A percentile compares a stretch with the other conserved stretches of the same genome.
phyloP scores from a whole-genome alignment of 371 early-diverging fungal species.

The Haplosporangium sp. region DNA sequence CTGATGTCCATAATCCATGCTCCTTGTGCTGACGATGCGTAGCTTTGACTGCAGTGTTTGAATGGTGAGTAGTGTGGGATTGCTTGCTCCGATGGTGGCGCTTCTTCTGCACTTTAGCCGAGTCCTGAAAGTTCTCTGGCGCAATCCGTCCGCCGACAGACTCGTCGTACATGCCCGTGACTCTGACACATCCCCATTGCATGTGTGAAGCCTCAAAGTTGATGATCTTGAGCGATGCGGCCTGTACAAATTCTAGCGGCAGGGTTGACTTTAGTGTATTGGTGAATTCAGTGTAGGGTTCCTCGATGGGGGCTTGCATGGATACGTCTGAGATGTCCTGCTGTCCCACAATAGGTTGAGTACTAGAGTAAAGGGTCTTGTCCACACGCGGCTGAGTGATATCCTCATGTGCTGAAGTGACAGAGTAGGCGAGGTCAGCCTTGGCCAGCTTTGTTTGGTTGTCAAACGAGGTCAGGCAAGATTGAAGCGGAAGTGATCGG shows the following conservation, averaged over 20 bases:
- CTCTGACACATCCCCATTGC: conserved; percentile 44
- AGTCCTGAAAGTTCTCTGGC: conserved; percentile 36
- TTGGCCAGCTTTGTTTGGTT: conserved; percentile 34
- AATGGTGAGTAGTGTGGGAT: neutral
- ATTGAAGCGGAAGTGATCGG: conserved; percentile 67
- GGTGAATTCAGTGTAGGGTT: conserved; percentile 25
- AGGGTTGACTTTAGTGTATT: conserved; percentile 55
- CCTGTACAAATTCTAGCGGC: conserved; percentile 58
- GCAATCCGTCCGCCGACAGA: conserved; percentile 40
- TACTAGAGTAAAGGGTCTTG: conserved; percentile 11
- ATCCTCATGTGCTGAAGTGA: conserved; percentile 46
- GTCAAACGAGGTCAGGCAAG: conserved; percentile 50
- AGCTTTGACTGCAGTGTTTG: conserved; percentile 7
- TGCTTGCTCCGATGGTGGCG: conserved; percentile 23
- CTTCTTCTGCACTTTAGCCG: conserved; percentile 30
- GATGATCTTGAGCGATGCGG: conserved; percentile 58
- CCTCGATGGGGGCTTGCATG: conserved; percentile 34
- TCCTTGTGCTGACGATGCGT: conserved; percentile 23
- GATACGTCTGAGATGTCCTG: conserved; percentile 7
- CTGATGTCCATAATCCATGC: conserved; percentile 3
- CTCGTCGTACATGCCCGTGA: conserved; percentile 60
- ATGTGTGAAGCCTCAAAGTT: conserved; percentile 56
- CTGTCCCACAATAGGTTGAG: conserved; percentile 11
- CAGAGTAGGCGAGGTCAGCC: conserved; percentile 40
- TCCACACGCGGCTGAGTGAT: conserved; percentile 31